phyloP scores from a whole-genome alignment of 116 monocot genomes.

The Cymodocea nodosa region DNA sequence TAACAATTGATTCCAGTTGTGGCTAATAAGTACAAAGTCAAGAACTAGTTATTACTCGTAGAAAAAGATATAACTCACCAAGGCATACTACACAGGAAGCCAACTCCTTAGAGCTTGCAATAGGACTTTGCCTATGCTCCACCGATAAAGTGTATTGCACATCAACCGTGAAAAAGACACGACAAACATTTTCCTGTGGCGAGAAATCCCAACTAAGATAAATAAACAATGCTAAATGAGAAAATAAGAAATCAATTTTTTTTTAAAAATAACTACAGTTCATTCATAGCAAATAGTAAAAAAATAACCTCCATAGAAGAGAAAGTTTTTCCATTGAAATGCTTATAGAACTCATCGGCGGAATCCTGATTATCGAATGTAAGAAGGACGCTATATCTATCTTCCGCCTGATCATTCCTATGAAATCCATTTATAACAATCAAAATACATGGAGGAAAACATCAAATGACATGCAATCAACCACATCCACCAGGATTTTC shows the following conservation, averaged over 20 bases:
- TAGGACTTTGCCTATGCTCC: constrained; percentile 51
- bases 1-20: too few species aligned
- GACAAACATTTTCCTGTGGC: constrained; percentile 60
- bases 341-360: constrained; percentile 59
- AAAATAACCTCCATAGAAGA: constrained; percentile 73
- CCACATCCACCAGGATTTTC: neutral
- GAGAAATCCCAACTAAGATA: neutral
- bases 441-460: neutral
- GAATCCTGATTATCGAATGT: constrained; percentile 60
- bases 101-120: constrained; percentile 49
- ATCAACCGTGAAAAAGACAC: constrained; percentile 49
- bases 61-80: constrained; percentile 34
- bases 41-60: neutral
- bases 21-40: too few species aligned
- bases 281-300: neutral
- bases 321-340: constrained; percentile 72
- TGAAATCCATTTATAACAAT: constrained; percentile 3
- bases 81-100: constrained; percentile 87
- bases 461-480: neutral
- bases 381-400: constrained; percentile 72
- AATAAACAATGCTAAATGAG: neutral
- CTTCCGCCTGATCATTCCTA: constrained; percentile 73
- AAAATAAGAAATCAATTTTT: neutral
- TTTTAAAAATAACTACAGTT: neutral
- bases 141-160: constrained; percentile 79